phyloP scores from a whole-genome alignment of 805 yeast species.

The Naumovozyma dairenensis region DNA sequence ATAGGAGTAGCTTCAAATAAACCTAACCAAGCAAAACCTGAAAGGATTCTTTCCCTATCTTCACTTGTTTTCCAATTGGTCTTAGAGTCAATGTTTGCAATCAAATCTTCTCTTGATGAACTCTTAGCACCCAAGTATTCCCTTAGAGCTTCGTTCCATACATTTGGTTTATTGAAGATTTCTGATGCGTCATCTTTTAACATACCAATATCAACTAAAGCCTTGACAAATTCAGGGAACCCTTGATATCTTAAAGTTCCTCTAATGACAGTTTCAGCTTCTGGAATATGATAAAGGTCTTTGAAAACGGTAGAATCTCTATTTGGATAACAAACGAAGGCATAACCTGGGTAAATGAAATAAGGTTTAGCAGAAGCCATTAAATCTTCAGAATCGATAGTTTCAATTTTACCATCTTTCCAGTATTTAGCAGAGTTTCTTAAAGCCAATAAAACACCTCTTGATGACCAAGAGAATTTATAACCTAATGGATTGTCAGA shows the following conservation, averaged over 20 bases:
- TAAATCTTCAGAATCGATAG: conserved; percentile 77
- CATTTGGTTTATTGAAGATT: conserved; percentile 43
- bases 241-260: conserved; percentile 98
- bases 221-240: conserved; percentile 96
- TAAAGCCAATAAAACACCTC: conserved; percentile 93
- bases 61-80: conserved; percentile 72
- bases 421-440: conserved; percentile 88
- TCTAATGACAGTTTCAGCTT: conserved; percentile 92
- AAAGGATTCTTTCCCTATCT: conserved; percentile 76
- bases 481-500: conserved; percentile 97
- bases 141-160: conserved; percentile 88
- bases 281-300: conserved; percentile 89
- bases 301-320: conserved; percentile 93
- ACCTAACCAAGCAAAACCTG: conserved; percentile 92
- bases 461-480: conserved; percentile 98
- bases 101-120: conserved; percentile 57
- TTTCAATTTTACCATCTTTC: conserved; percentile 73
- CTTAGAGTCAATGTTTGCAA: conserved; percentile 64
- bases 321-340: conserved; percentile 93
- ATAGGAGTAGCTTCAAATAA: conserved; percentile 67
- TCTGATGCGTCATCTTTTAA: conserved; percentile 65
- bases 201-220: conserved; percentile 87
- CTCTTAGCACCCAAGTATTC: conserved; percentile 67
- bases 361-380: conserved; percentile 94
- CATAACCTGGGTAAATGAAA: conserved; percentile 90